Evolutionary conservation across 257 asterid genomes (phyloP).

Genomic region (Solanum sparsipilum): DNA sequence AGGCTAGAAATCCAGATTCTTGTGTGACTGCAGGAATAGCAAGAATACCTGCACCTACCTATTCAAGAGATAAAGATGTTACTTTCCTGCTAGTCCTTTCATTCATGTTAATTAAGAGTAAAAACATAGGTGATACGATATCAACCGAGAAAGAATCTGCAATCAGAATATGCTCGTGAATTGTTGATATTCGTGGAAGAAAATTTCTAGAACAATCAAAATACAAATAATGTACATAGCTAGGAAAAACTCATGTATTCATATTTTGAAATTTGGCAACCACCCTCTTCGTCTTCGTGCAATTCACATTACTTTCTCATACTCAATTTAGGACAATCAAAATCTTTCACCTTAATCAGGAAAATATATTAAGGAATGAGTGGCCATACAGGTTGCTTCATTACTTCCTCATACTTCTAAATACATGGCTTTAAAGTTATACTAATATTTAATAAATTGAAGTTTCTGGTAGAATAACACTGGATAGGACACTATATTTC

Average conservation of each 20-base stretch:
- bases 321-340: background rate
- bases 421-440: background rate
- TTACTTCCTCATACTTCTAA: background rate
- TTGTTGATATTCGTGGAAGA: background rate
- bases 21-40: slow-evolving; percentile 96
- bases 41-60: slow-evolving; percentile 93
- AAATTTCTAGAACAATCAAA: background rate
- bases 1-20: slow-evolving; percentile 86
- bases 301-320: background rate
- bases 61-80: background rate
- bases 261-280: background rate
- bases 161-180: background rate
- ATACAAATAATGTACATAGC: background rate
- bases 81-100: background rate
- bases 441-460: background rate
- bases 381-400: background rate
- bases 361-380: background rate
- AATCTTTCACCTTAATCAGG: background rate
- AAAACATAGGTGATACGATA: background rate
- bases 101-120: background rate
- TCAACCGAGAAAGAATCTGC: background rate
- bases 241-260: background rate
- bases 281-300: background rate
- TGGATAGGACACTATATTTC: background rate
- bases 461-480: background rate